These are phyloP conservation scores for Mrakia blollopis DNA, from an alignment of 768 basidiomycete genomes.

Conservation along the genomic window DNA sequence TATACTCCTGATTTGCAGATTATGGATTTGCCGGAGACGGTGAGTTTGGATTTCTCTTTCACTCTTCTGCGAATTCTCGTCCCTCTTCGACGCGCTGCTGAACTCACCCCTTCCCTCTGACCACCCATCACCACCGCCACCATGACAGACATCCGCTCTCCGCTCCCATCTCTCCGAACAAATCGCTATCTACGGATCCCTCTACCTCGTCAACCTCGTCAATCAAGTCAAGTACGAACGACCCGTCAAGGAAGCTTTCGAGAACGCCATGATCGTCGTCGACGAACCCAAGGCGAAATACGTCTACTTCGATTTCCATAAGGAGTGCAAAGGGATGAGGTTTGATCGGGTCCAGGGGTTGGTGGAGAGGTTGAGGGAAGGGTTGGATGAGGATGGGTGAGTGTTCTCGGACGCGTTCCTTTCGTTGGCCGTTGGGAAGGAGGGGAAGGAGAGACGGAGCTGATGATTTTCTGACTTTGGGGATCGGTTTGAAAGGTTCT, in stretches of 20 bases:
- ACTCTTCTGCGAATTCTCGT: too few relatives aligned
- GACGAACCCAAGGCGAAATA: conserved; percentile 70
- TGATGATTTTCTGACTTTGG: conserved; percentile 21
- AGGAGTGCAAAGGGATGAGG: conserved; percentile 87
- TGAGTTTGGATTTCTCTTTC: conserved; percentile 45
- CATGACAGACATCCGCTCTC: conserved; percentile 61
- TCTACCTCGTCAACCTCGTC: conserved; percentile 80
- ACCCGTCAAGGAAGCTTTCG: conserved; percentile 92
- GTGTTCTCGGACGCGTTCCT: conserved; percentile 33
- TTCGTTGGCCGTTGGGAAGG: neutral
- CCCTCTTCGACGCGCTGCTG: neutral
- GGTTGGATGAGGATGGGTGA: conserved; percentile 62
- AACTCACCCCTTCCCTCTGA: neutral
- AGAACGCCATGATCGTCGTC: conserved; percentile 65
- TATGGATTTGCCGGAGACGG: conserved; percentile 86
- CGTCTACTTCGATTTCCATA: conserved; percentile 95
- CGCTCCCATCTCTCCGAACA: conserved; percentile 69
- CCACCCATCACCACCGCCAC: neutral
- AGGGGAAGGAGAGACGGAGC: neutral
- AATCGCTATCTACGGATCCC: conserved; percentile 66
- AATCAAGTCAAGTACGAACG: conserved; percentile 90
- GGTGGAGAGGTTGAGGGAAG: conserved; percentile 60
- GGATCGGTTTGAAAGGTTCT: conserved; percentile 56
- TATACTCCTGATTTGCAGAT: conserved; percentile 95
- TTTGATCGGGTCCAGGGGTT: conserved; percentile 87